Percentiles rank a stretch among this genome's conserved stretches.
These are phyloP conservation scores for Salix udensis DNA, from an alignment of 345 rosid genomes.

Conservation along the genomic window DNA sequence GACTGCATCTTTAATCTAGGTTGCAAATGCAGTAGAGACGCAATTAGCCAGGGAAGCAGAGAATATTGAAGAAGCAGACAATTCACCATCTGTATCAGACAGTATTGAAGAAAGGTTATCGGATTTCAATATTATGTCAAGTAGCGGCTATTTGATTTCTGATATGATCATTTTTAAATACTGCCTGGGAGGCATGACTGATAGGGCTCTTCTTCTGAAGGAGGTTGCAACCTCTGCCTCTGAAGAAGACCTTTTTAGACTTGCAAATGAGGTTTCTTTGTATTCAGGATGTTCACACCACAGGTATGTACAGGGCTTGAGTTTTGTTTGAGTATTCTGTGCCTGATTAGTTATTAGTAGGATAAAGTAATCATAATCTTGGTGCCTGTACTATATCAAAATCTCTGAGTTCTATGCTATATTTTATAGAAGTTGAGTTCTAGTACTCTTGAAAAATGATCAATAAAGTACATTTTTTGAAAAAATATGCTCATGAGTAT, in stretches of 20 bases:
- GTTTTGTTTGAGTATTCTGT: neutral
- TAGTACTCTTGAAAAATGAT: neutral
- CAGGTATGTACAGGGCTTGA: conserved; percentile 36
- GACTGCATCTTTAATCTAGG: conserved; percentile 23
- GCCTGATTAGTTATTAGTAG: neutral
- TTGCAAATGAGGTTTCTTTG: conserved; percentile 71
- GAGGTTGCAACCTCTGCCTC: conserved; percentile 64
- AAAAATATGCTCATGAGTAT: too few species aligned
- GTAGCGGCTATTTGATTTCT: conserved; percentile 43
- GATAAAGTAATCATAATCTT: neutral
- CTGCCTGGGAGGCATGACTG: conserved; percentile 72
- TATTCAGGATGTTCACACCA: conserved; percentile 92
- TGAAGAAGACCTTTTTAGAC: conserved; percentile 58
- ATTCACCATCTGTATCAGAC: conserved; percentile 58
- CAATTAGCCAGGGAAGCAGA: conserved; percentile 33
- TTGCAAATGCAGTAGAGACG: conserved; percentile 24
- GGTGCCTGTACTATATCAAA: neutral
- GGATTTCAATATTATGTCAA: conserved; percentile 31
- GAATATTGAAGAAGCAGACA: conserved; percentile 38
- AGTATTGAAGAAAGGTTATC: conserved; percentile 48
- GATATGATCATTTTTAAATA: conserved; percentile 62
- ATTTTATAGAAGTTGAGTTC: neutral
- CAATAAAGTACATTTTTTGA: neutral
- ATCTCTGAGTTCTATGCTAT: neutral
- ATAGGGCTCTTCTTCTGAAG: conserved; percentile 71